Percentiles rank a stretch among this genome's conserved stretches.
Evolutionary conservation across 73 alveolate species (phyloP).

Genomic region (Urostyla sp.): DNA sequence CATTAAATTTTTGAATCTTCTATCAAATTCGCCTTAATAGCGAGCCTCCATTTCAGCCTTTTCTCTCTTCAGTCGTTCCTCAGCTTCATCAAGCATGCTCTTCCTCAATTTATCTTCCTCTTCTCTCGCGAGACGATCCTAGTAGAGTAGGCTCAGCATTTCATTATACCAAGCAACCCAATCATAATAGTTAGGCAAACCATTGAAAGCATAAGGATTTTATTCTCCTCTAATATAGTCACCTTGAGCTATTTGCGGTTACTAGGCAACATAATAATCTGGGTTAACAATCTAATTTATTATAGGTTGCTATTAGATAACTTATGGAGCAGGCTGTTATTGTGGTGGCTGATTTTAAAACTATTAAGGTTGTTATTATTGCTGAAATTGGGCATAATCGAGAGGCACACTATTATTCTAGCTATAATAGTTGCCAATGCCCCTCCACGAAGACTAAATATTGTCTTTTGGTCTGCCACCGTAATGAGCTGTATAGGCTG

Average conservation of each 20-base stretch:
- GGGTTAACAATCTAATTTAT: conserved; percentile 18
- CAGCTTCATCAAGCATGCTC: neutral
- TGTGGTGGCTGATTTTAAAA: neutral
- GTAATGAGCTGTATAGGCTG: conserved; percentile 41
- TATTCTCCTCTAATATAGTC: conserved; percentile 33
- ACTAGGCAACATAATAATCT: conserved; percentile 27
- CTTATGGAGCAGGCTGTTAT: conserved; percentile 1
- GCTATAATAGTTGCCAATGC: no score
- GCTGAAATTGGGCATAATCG: no score
- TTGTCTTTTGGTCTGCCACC: conserved; percentile 46
- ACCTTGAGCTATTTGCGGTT: neutral
- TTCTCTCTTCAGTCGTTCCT: conserved; percentile 3
- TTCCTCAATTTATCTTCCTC: conserved; percentile 41
- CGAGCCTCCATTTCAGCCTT: conserved; percentile 7
- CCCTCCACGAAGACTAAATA: no score
- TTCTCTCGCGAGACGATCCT: conserved; percentile 33
- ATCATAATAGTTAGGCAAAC: conserved; percentile 38
- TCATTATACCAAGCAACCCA: conserved; percentile 58
- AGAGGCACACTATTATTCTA: no score
- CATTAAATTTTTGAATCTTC: neutral
- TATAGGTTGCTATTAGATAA: neutral
- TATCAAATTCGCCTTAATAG: conserved; percentile 2
- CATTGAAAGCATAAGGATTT: conserved; percentile 23
- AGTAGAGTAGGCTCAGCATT: conserved; percentile 13
- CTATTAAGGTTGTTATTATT: no score